Evolutionary conservation across 345 rosid species (phyloP), one percentile per base, ranked within the genome.

Genomic region (Boechera divaricarpa): DNA sequence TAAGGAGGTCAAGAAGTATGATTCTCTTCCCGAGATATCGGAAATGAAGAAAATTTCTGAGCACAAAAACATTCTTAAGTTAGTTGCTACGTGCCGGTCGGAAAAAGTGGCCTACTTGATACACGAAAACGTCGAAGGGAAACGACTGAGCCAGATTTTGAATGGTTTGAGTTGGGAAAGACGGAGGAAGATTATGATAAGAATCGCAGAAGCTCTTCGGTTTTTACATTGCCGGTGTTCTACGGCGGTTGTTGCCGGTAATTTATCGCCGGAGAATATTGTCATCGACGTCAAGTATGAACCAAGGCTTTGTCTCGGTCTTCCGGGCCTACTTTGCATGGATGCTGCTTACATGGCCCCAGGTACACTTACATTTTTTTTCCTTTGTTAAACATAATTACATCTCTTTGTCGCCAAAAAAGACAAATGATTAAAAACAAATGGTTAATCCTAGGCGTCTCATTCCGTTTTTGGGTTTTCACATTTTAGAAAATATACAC

Each of bases 151-250:
- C 52, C 85, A 87, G 62, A 66, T 82, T 62, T 76, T 88, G 16
- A 54, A 69, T 15, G 79, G 66, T 62, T 77, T 94, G 56, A 79
- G 84, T 63, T 94, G 97, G 96, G 91, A 86, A 38, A 77, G 82
- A 41, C 76, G 96, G 8, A 77, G 69, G 72, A 90, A 75, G 66
- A 80, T 94, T 33, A 90, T 91, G 12, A 59, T 73, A 1, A 90
- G 98, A 45, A 69, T 89, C 0, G 89, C 89, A 0, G 83, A 87
- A 82, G 91, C 96, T 39, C 85, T 91, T 11, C 54, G 71, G 66
- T 91, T 84, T 80, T 74, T 90, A 73, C 98, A 94, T 69, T 73
- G 72, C 18, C 45, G 56, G 63, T 82, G 86, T 57, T 77, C 89
- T 0, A 82, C 81, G 8, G 29, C 47, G 39, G 33, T 79, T 64